Percentiles rank a stretch among this genome's conserved stretches.
phyloP scores from a whole-genome alignment of 176 grass and related monocot species.

The Eleusine indica region DNA sequence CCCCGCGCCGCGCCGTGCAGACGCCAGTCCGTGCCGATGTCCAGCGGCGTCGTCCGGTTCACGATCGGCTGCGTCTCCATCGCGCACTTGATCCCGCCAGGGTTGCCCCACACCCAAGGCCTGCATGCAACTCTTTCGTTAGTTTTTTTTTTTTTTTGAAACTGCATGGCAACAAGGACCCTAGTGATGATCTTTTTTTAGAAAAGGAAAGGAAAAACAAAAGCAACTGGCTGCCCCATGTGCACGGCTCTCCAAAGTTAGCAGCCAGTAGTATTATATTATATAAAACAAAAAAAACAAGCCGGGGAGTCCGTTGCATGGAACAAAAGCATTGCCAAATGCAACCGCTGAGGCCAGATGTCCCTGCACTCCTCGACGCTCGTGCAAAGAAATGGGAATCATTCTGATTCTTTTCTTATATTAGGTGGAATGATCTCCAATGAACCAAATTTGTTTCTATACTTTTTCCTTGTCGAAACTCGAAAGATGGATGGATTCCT shows the following conservation, averaged over 20 bases:
- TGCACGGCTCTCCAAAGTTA: background rate
- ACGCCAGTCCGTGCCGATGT: conserved; percentile 78
- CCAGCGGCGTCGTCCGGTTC: conserved; percentile 54
- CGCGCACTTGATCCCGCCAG: conserved; percentile 84
- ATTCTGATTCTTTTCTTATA: background rate
- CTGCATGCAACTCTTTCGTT: conserved; percentile 27
- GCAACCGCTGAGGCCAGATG: no score
- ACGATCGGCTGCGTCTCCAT: conserved; percentile 74
- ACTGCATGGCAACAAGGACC: no score
- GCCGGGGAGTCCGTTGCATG: no score
- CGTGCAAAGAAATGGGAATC: background rate
- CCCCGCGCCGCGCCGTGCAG: conserved; percentile 59
- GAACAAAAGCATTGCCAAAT: no score
- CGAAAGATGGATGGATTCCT: no score
- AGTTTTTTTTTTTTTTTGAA: background rate
- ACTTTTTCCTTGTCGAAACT: background rate
- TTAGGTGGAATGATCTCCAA: background rate
- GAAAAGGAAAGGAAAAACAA: no score
- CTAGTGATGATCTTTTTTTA: no score
- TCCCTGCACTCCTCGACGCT: no score
- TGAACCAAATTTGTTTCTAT: background rate
- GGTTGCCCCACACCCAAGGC: conserved; percentile 79
- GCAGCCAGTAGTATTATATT: background rate
- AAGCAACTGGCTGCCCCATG: background rate
- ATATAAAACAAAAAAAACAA: no score